phyloP scores from a whole-genome alignment of 345 rosid species.

The Mallotus nudiflorus region DNA sequence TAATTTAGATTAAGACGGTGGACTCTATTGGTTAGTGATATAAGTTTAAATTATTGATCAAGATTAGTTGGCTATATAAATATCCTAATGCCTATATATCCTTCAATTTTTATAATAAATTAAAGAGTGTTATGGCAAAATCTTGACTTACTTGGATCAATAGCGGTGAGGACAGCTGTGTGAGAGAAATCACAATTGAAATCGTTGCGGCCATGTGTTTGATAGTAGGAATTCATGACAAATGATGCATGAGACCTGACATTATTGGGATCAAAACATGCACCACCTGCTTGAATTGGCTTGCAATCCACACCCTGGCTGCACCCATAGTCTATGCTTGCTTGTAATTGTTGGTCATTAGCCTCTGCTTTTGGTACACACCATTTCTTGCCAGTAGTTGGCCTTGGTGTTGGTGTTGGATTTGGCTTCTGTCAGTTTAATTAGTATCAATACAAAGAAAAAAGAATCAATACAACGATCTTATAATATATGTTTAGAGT shows the following conservation, averaged over 20 bases:
- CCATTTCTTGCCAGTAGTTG: constrained; percentile 2
- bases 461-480: too few species aligned
- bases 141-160: constrained; percentile 36
- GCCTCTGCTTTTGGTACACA: constrained; percentile 18
- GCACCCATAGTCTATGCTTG: constrained; percentile 38
- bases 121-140: too few species aligned
- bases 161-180: constrained; percentile 22
- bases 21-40: too few species aligned
- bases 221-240: constrained; percentile 43
- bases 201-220: constrained; percentile 20
- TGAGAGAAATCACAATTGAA: constrained; percentile 38
- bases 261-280: constrained; percentile 28
- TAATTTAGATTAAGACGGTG: too few species aligned
- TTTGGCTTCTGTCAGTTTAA: too few species aligned
- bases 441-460: too few species aligned
- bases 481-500: too few species aligned
- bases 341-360: constrained; percentile 5
- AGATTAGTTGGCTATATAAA: too few species aligned
- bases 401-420: background rate
- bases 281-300: constrained; percentile 44
- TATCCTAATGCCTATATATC: too few species aligned
- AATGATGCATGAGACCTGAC: constrained; percentile 39
- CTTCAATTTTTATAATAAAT: too few species aligned
- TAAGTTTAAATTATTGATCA: too few species aligned
- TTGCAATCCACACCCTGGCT: constrained; percentile 37